Base-by-base conservation (phyloP, 352 stramenopile species). In the Globisporangium canariense region DNA sequence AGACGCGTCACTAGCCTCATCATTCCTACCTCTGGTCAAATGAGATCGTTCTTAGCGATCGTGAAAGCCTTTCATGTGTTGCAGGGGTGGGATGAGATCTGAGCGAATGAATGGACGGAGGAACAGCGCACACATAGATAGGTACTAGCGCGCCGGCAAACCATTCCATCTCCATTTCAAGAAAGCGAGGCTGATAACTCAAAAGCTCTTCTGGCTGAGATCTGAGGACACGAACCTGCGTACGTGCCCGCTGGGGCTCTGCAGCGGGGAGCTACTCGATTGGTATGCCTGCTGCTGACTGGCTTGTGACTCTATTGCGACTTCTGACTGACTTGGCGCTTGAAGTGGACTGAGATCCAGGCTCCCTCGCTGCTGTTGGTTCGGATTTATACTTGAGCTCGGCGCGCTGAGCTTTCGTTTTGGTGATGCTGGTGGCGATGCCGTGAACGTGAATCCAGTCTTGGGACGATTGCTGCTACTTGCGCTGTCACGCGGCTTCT, bases 191-290 rank as follows among this genome's bases (percentile, higher is more conserved):
- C 30, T 58, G 30, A 4, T 9, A 18, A 22, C 13, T 58, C 52
- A 13, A 5, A 4, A 6, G 13, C 32, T 30, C 32, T 46, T 45
- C 9, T n/a, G 30, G 2, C n/a, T 58, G 13, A n/a, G n/a, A 25
- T 58, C n/a, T 32, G 52, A 58, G 52, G 25, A n/a, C 50, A 58
- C 25, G n/a, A 65, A 40, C 13, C 61, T 56, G 16, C 52, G 53
- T 0, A 67, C 61, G 8, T 53, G 61, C 2, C 61, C 61, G 6
- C 14, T 51, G 5, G 61, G 61, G 8, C 61, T 67, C 30, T 28
- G 41, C 41, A 49, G 8, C 14, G 16, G n/a, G 36, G n/a, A 14
- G 14, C 25, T 57, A 14, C 32, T 49, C 14, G 52, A 30, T 9
- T 47, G 38, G 5, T 4, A 41, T 41, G 36, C 2, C 10, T n/a